Evolutionary conservation across 805 yeast species (phyloP).

Genomic region (Candida jianshihensis): DNA sequence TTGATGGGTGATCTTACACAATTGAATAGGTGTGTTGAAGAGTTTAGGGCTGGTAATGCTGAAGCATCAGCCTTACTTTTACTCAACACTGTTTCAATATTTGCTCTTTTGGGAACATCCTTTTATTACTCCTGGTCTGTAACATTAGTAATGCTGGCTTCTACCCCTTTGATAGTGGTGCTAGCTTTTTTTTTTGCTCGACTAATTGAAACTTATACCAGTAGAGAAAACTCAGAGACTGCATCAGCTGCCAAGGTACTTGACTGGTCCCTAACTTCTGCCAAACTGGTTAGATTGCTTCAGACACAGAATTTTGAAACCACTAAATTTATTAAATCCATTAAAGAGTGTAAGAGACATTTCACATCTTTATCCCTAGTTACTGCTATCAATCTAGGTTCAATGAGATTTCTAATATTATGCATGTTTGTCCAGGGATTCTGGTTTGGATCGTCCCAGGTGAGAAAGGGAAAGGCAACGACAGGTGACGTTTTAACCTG

Average conservation of each 20-base stretch:
- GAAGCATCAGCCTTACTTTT: constrained; percentile 55
- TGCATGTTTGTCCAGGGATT: constrained; percentile 86
- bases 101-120: constrained; percentile 55
- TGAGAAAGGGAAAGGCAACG: constrained; percentile 39
- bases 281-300: constrained; percentile 53
- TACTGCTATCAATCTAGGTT: constrained; percentile 48
- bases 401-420: constrained; percentile 50
- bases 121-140: constrained; percentile 80
- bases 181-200: constrained; percentile 45
- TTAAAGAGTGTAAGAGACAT: constrained; percentile 27
- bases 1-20: constrained; percentile 64
- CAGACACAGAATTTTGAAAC: constrained; percentile 51
- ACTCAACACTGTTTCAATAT: constrained; percentile 45
- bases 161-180: constrained; percentile 59
- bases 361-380: constrained; percentile 40
- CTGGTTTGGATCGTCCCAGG: constrained; percentile 79
- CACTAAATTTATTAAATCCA: constrained; percentile 29
- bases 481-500: constrained; percentile 73
- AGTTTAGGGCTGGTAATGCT: constrained; percentile 57
- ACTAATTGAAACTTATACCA: constrained; percentile 41
- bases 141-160: constrained; percentile 68
- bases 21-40: constrained; percentile 68
- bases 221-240: constrained; percentile 49
- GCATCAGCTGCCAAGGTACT: constrained; percentile 51
- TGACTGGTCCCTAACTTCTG: constrained; percentile 63